phyloP scores from a whole-genome alignment of 2,329 filamentous ascomycete genomes.

The Alternaria solani region DNA sequence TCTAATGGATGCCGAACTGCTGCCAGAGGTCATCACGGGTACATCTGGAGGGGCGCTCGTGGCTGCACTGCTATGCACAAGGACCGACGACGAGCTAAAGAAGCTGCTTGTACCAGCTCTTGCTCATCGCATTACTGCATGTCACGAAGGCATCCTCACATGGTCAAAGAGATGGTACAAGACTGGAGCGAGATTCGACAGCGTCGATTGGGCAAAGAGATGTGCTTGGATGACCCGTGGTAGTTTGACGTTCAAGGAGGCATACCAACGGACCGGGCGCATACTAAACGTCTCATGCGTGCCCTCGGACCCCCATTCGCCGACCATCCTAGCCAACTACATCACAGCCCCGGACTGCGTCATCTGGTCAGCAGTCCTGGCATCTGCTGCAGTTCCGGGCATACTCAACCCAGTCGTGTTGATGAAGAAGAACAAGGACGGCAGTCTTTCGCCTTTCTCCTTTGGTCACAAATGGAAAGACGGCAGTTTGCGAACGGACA shows the following conservation, averaged over 20 bases:
- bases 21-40: slow-evolving; percentile 94
- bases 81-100: slow-evolving; percentile 91
- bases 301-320: slow-evolving; percentile 92
- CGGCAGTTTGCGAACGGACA: slow-evolving; percentile 90
- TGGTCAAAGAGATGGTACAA: slow-evolving; percentile 89
- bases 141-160: slow-evolving; percentile 75
- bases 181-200: slow-evolving; percentile 93
- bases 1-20: slow-evolving; percentile 80
- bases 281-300: slow-evolving; percentile 97
- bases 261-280: slow-evolving; percentile 90
- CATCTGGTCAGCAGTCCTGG: slow-evolving; percentile 95
- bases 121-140: slow-evolving; percentile 84
- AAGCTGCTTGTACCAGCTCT: slow-evolving; percentile 84
- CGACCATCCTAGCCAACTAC: slow-evolving; percentile 92
- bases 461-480: slow-evolving; percentile 99
- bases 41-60: slow-evolving; percentile 94
- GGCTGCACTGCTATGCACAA: slow-evolving; percentile 83
- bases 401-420: slow-evolving; percentile 95
- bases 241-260: slow-evolving; percentile 92
- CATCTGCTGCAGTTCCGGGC: slow-evolving; percentile 93
- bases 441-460: slow-evolving; percentile 83
- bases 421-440: slow-evolving; percentile 82
- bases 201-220: slow-evolving; percentile 85
- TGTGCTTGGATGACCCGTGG: slow-evolving; percentile 91
- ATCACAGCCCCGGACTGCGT: slow-evolving; percentile 95